Evolutionary conservation across 768 basidiomycete genomes (phyloP), one percentile per base, ranked within the genome.

Genomic region (Boletus sensibilis): DNA sequence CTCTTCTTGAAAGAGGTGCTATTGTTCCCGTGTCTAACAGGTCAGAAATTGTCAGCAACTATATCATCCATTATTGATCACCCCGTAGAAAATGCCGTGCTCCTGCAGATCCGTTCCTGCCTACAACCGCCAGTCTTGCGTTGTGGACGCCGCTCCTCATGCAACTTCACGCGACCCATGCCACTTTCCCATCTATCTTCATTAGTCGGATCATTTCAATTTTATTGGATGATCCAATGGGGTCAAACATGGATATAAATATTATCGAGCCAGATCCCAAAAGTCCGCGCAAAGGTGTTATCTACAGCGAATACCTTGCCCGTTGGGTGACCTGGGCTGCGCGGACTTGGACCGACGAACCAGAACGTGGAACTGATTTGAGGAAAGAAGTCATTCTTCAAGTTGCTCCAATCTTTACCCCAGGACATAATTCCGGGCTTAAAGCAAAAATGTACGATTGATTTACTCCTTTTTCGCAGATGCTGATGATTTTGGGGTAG

Each of bases 21-120:
- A 74, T 98, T 9, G 87, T 98, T 4, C 94, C 96, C 9, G 61
- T 89, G 2, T 88, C 92, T 1, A 90, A 86, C 74, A 94, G 86
- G 96, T 95, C 60, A 59, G 81, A 63, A 45, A 40, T 20, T 33
- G 8, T 39, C 34, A 23, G 8, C 14, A 46, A 50, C 29, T 27
- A 7, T 47, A 4, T 29, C 16, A 0, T 53, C 5, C 9, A 9
- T 54, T n/a, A 33, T 55, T 53, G n/a, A 68, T 52, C 16, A 42
- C 50, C 13, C 12, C 25, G 20, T 39, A 90, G 88, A 69, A 91
- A 88, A 72, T 78, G 86, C 42, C 56, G 66, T n/a, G 66, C 75
- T 31, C 66, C 77, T 5, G 41, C 66, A 5, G 75, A 79, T 35
- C 61, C 72, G 4, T 79, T 85, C 39, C 64, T 72, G 20, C 87